Evolutionary conservation across 768 basidiomycete genomes (phyloP).

Genomic region (Collybiopsis confluens): DNA sequence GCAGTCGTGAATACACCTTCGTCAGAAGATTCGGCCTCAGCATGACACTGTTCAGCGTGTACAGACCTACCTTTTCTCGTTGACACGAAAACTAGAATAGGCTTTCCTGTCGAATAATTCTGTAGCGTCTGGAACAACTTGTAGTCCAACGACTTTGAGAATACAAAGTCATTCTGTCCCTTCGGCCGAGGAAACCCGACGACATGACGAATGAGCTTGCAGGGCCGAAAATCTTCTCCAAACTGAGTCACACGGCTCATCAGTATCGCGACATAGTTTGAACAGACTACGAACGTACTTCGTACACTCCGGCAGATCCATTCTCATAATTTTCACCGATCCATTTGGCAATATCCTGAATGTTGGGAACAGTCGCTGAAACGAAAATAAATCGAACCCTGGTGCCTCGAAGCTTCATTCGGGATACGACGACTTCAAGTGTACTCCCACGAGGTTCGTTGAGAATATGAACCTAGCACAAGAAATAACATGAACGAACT

Average conservation of each 20-base stretch:
- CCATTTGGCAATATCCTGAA: slow-evolving; percentile 87
- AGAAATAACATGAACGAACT: not conserved
- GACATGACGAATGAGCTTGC: slow-evolving; percentile 69
- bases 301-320: slow-evolving; percentile 58
- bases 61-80: slow-evolving; percentile 70
- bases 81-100: slow-evolving; percentile 83
- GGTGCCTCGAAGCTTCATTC: slow-evolving; percentile 79
- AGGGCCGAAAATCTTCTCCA: slow-evolving; percentile 88
- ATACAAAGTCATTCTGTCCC: slow-evolving; percentile 75
- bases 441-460: slow-evolving; percentile 89
- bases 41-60: not conserved
- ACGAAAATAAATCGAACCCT: slow-evolving; percentile 81
- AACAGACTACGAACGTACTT: slow-evolving; percentile 37
- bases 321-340: slow-evolving; percentile 44
- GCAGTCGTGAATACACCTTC: slow-evolving; percentile 65
- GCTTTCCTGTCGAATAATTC: slow-evolving; percentile 72
- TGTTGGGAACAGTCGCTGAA: slow-evolving; percentile 93
- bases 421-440: slow-evolving; percentile 89
- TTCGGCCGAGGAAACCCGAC: slow-evolving; percentile 62
- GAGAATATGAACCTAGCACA: slow-evolving; percentile 92
- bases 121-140: slow-evolving; percentile 72
- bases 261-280: not conserved
- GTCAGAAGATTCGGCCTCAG: not conserved
- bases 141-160: slow-evolving; percentile 64
- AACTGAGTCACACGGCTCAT: slow-evolving; percentile 49